Evolutionary conservation across 306 rosid species (phyloP), one percentile per base, ranked within the genome.

Genomic region (Hippophae gyantsensis): DNA sequence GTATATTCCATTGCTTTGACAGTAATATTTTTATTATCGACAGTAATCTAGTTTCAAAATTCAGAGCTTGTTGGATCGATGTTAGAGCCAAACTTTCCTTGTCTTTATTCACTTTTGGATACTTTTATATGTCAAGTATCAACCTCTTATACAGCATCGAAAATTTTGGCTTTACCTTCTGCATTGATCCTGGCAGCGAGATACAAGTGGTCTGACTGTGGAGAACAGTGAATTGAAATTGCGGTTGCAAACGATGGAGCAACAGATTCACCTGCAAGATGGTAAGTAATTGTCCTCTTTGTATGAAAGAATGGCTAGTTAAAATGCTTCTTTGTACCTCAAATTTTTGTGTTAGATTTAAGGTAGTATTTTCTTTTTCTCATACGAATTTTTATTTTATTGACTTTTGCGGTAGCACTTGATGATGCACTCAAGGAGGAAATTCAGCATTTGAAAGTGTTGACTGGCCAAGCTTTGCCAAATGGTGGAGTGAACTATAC

Each of bases 171-270:
- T 62, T 43, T 42, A 42, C 63, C 38, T 57, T 32, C 64, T 52
- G 60, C 54, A 58, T 41, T 73, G 40, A 70, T 45, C 6, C 69
- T 49, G 38, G 62, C 88, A 84, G 97, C 82, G 95, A 82, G 97
- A 90, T 72, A 81, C 97, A 57, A 87, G 66, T 47, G 94, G 97
- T 60, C 79, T 90, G 70, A 82, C 81, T 65, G 77, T 90, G 43
- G 97, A 90, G 82, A 90, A 90, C 72, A 84, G 85, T 68, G 97
- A 90, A 67, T 80, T 90, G 78, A 90, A 90, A 71, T 70, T 90
- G 79, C 85, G 90, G 10, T 74, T 90, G 82, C 97, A 90, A 82
- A 77, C 95, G 60, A 87, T 87, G 94, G 97, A 90, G 73, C 97
- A 90, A 74, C 96, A 90, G 71, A 95, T 90, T 72, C 95, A 85